A percentile compares a stretch with the other conserved stretches of the same genome.
phyloP scores from a whole-genome alignment of 805 yeast species.

The Teunomyces gatunensis region DNA sequence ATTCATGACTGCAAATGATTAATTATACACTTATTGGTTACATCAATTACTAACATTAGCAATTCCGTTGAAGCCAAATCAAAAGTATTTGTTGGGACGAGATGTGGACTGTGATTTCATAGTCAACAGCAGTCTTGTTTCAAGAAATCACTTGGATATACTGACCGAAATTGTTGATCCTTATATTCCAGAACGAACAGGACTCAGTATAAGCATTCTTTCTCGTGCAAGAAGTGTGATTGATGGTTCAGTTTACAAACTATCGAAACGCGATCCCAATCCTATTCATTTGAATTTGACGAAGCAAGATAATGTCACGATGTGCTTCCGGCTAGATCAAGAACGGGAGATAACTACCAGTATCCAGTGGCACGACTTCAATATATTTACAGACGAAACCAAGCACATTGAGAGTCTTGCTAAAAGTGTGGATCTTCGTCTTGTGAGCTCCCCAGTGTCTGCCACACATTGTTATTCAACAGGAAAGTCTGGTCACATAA shows the following conservation, averaged over 20 bases:
- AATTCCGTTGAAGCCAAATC: conserved; percentile 7
- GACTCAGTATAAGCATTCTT: conserved; percentile 19
- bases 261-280: conserved; percentile 9
- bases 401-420: conserved; percentile 1
- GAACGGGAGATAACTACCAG: conserved; percentile 7
- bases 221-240: conserved; percentile 31
- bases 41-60: neutral
- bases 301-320: conserved; percentile 7
- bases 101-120: conserved; percentile 25
- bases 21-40: neutral
- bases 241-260: conserved; percentile 22
- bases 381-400: conserved; percentile 3
- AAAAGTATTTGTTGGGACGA: conserved; percentile 25
- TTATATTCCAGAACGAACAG: neutral
- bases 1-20: too few species aligned
- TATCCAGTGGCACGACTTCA: conserved; percentile 11
- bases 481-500: conserved; percentile 10
- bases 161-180: conserved; percentile 11
- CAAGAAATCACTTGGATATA: conserved; percentile 28
- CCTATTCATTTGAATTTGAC: conserved; percentile 10
- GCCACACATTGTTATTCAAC: conserved; percentile 25
- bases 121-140: conserved; percentile 28
- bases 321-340: conserved; percentile 8
- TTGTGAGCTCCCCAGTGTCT: conserved; percentile 12
- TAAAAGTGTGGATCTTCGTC: conserved; percentile 18